phyloP scores from a whole-genome alignment of 2,329 filamentous ascomycete genomes.

The Ophiostoma pallidulum region DNA sequence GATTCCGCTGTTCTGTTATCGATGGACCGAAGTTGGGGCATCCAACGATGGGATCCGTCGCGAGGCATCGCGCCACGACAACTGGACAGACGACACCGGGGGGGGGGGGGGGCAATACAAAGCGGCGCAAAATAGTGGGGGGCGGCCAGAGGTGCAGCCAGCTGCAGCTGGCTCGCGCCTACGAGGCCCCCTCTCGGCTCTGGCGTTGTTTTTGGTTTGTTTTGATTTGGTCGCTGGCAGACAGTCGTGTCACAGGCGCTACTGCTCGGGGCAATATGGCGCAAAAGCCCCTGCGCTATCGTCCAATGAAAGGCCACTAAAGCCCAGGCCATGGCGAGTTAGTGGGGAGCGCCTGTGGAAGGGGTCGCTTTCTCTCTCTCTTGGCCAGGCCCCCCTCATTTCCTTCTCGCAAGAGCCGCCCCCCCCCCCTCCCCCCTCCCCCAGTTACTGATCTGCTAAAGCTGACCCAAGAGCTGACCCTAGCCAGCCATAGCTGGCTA shows the following conservation, averaged over 20 bases:
- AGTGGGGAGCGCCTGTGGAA: not conserved
- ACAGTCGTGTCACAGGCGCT: conserved; percentile 13
- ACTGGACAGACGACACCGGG: not conserved
- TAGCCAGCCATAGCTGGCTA: not conserved
- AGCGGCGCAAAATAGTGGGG: too few species aligned
- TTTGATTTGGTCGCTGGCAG: not conserved
- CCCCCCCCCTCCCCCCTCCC: too few species aligned
- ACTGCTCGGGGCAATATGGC: conserved; percentile 1
- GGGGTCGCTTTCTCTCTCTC: not conserved
- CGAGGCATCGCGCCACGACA: conserved; percentile 1
- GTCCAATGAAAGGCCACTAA: conserved; percentile 15
- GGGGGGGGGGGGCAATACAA: too few species aligned
- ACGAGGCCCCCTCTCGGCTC: not conserved
- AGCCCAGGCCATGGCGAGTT: conserved; percentile 1
- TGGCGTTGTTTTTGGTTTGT: conserved; percentile 1
- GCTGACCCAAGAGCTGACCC: not conserved
- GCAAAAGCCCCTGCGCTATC: conserved; percentile 4
- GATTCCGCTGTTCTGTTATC: conserved; percentile 8
- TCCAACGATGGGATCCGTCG: not conserved
- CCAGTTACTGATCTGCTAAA: not conserved
- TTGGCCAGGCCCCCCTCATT: not conserved
- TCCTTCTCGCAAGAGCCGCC: too few species aligned
- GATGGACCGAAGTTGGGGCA: conserved; percentile 8
- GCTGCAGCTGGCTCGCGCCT: too few species aligned
- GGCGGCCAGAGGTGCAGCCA: too few species aligned